A percentile compares a stretch with the other conserved stretches of the same genome.
Conservation (phyloP, 176 grass and related monocot species). For the Avena eriantha region DNA sequence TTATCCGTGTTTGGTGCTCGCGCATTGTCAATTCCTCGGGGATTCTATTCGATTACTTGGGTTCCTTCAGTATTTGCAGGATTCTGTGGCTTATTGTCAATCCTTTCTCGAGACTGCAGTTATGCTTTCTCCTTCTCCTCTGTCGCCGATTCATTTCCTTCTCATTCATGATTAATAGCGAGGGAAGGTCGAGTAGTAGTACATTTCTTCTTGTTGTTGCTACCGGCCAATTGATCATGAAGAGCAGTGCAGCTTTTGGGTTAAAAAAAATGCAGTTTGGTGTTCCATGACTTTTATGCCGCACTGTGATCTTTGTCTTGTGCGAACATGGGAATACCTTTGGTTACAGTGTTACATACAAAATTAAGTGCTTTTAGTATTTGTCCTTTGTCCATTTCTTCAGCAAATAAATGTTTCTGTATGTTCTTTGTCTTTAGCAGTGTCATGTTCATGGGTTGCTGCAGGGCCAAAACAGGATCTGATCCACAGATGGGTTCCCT, state of each 20-base stretch:
- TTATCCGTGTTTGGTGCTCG: neutral
- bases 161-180: neutral
- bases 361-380: no score
- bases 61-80: neutral
- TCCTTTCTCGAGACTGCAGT: neutral
- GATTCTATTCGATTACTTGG: neutral
- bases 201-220: neutral
- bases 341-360: neutral
- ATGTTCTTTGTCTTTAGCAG: neutral
- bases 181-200: neutral
- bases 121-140: neutral
- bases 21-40: no score
- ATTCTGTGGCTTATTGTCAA: neutral
- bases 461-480: neutral
- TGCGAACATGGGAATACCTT: neutral
- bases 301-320: neutral
- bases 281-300: neutral
- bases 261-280: neutral
- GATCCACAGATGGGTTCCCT: conserved; percentile 47
- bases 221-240: neutral
- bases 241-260: neutral
- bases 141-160: neutral
- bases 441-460: neutral
- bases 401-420: neutral
- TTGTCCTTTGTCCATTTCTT: neutral